Evolutionary conservation across 768 basidiomycete species (phyloP), one percentile per base, ranked within the genome.

Genomic region (Crassisporium funariophilum): DNA sequence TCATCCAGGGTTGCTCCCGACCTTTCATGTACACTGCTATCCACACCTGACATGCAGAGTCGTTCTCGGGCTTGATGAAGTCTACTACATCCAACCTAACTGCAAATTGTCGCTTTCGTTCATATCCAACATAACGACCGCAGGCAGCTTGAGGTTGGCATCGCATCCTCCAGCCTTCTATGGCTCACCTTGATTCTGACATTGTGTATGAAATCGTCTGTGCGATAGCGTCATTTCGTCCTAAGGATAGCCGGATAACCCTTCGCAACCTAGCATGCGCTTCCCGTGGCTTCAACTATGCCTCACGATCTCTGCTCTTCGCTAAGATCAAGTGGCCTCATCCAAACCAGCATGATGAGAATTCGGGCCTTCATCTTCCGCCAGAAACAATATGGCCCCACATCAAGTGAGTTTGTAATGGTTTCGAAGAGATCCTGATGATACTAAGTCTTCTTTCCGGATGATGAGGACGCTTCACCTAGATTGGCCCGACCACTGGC

Each of bases 401-500:
- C 46, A 68, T 75, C 58, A 66, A 59, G 72, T 70, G 54, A 55
- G 68, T 55, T 2, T 23, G 17, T 38, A n/a, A n/a, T n/a, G 29
- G 23, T 25, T 21, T 10, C 37, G 8, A 17, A 24, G 46, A 29
- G 23, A 43, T 31, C 13, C 25, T 13, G 12, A 20, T 43, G 10
- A 11, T 31, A 19, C 47, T 47, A 12, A 44, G 10, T 22, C 5
- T 17, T 36, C 19, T 17, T n/a, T n/a, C 38, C 42, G 15, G 11
- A 19, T 38, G n/a, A n/a, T 5, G 45, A 73, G 73, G 50, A 60
- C 55, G 17, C 67, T 75, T 25, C 57, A 62, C 41, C 54, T 75
- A 3, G 59, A 68, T 33, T 75, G 73, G 73, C 73, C 73, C 9
- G 73, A 74, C 49, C 66, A 72, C 38, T 74, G 73, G 73, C 68